Conservation (phyloP, 805 yeast genomes). For the Lachancea lanzarotensis region DNA sequence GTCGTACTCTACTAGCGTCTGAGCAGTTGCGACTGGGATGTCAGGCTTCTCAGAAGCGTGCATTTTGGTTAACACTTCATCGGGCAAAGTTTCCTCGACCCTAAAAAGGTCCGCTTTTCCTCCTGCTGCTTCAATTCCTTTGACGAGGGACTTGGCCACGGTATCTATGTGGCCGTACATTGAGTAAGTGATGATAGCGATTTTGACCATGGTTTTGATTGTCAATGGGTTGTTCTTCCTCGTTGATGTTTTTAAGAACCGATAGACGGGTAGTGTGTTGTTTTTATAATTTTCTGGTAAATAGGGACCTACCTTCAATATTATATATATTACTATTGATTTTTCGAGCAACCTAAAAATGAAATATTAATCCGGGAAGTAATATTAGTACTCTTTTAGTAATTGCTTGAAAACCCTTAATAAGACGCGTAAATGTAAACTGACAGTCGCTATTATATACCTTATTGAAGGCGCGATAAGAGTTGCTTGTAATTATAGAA, state of each 20-base stretch:
- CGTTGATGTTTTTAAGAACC: not conserved
- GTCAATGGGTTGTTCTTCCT: not conserved
- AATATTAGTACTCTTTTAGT: not conserved
- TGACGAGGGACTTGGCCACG: conserved; percentile 59
- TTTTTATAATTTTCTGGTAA: not conserved
- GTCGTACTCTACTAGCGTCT: conserved; percentile 55
- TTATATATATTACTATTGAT: not conserved
- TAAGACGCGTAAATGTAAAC: not conserved
- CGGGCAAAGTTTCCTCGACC: conserved; percentile 68
- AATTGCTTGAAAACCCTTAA: not conserved
- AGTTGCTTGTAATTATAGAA: no score
- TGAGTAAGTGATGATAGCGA: conserved; percentile 60
- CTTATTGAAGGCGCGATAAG: no score
- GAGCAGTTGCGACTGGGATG: conserved; percentile 51
- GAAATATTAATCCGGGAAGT: not conserved
- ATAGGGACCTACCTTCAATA: not conserved
- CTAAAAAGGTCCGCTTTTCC: conserved; percentile 62
- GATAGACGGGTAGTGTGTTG: not conserved
- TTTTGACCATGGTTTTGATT: conserved; percentile 26
- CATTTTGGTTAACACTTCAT: conserved; percentile 48
- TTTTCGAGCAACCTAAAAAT: not conserved
- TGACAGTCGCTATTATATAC: no score
- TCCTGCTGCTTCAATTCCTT: conserved; percentile 68
- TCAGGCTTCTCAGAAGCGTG: conserved; percentile 61
- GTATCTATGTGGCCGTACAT: conserved; percentile 68